Evolutionary conservation across 208 protist species (phyloP).

Genomic region (Naegleria gruberi): DNA sequence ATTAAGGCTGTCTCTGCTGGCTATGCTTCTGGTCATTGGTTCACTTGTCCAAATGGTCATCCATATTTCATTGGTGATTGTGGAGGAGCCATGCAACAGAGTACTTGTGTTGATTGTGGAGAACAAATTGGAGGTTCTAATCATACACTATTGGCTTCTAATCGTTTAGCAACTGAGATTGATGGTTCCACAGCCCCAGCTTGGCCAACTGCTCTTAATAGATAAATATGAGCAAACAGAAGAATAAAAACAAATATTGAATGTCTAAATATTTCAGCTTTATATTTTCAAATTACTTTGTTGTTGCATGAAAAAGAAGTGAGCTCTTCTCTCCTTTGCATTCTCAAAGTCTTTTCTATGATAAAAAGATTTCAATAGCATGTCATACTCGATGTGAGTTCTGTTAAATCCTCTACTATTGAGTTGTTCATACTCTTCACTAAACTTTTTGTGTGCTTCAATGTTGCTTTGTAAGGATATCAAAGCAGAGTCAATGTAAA

Average conservation of each 20-base stretch:
- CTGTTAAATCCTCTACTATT: not conserved
- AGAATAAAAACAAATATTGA: too few relatives aligned
- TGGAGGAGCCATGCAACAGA: slow-evolving; percentile 45
- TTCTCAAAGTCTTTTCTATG: not conserved
- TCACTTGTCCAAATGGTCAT: slow-evolving; percentile 39
- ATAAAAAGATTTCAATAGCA: not conserved
- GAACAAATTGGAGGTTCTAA: slow-evolving; percentile 32
- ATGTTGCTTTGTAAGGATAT: not conserved
- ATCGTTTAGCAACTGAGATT: not conserved
- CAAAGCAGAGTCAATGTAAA: not conserved
- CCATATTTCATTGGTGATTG: slow-evolving; percentile 49
- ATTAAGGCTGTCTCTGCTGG: not conserved
- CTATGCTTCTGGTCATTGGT: slow-evolving; percentile 31
- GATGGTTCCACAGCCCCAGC: not conserved
- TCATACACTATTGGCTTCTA: slow-evolving; percentile 13
- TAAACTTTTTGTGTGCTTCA: not conserved
- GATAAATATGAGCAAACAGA: too few relatives aligned
- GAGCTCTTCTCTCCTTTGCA: not conserved
- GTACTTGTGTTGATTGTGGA: slow-evolving; percentile 42
- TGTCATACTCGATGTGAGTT: not conserved
- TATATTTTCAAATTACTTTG: not conserved
- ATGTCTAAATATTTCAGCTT: too few relatives aligned
- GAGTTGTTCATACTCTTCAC: not conserved
- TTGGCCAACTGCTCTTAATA: not conserved
- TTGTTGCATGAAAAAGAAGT: not conserved